A percentile compares a stretch with the other conserved stretches of the same genome.
phyloP scores from a whole-genome alignment of 352 stramenopile genomes.

The Pythium chondricola region DNA sequence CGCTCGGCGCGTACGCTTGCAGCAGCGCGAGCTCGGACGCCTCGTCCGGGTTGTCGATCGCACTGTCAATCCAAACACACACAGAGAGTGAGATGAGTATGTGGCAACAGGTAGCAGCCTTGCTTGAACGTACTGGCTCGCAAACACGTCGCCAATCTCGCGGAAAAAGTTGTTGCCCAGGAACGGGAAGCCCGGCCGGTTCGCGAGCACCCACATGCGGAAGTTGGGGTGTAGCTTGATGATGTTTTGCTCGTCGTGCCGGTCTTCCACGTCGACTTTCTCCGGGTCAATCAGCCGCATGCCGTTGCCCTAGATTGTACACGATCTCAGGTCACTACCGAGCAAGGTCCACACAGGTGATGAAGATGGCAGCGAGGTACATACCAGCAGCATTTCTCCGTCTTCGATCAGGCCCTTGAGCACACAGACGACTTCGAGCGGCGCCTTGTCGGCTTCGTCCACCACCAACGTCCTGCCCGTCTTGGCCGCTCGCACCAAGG shows the following conservation, averaged over 20 bases:
- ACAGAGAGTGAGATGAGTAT: not conserved
- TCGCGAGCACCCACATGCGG: constrained; percentile 92
- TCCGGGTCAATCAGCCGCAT: constrained; percentile 71
- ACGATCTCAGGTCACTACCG: not conserved
- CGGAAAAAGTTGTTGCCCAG: constrained; percentile 95
- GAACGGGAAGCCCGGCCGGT: constrained; percentile 95
- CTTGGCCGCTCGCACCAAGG: constrained; percentile 91
- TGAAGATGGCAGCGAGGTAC: too few relatives aligned
- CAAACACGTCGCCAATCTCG: constrained; percentile 93
- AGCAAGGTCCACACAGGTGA: not conserved
- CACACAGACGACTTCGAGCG: constrained; percentile 93
- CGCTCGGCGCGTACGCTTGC: constrained; percentile 83
- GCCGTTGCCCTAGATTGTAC: constrained; percentile 63
- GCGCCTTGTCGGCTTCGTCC: constrained; percentile 96
- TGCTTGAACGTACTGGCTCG: constrained; percentile 62
- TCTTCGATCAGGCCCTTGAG: constrained; percentile 95
- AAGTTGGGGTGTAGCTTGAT: constrained; percentile 92
- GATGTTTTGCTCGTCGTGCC: constrained; percentile 64
- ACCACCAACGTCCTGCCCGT: constrained; percentile 90
- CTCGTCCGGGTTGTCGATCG: constrained; percentile 89
- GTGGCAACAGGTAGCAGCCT: not conserved
- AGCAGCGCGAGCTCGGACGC: constrained; percentile 89
- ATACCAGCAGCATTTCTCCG: constrained; percentile 90
- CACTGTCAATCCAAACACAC: too few relatives aligned
- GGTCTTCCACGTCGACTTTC: constrained; percentile 59